Percentiles rank a stretch among this genome's conserved stretches.
These are phyloP conservation scores for Epichloe typhina DNA, from an alignment of 2,329 filamentous ascomycete genomes.

Conservation along the genomic window DNA sequence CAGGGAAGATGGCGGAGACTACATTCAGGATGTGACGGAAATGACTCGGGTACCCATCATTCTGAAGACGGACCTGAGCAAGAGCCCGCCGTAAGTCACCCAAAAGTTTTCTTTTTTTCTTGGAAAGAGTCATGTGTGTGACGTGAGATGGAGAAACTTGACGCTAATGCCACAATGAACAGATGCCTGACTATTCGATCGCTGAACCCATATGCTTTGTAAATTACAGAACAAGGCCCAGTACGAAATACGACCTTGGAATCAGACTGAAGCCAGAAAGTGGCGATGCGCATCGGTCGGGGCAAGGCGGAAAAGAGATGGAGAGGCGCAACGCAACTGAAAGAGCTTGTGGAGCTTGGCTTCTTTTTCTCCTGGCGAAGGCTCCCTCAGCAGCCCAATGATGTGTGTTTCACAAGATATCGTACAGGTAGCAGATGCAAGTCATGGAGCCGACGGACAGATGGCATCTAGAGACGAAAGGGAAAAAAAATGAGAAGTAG, in stretches of 20 bases:
- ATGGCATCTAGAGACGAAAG: neutral
- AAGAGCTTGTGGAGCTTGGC: constrained; percentile 4
- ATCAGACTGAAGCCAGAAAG: constrained; percentile 5
- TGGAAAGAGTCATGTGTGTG: neutral
- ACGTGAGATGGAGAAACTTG: neutral
- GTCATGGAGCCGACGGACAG: constrained; percentile 2
- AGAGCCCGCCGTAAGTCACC: constrained; percentile 87
- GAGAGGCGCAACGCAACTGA: neutral
- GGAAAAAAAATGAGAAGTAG: constrained; percentile 2
- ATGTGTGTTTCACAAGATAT: constrained; percentile 11
- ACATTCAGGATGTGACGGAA: constrained; percentile 96
- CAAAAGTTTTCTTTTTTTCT: too few relatives aligned
- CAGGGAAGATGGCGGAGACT: constrained; percentile 83
- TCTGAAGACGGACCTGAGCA: constrained; percentile 91
- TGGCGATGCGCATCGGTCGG: neutral
- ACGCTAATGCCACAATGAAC: neutral
- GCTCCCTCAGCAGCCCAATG: constrained; percentile 2
- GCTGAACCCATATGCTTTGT: constrained; percentile 63
- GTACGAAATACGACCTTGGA: neutral
- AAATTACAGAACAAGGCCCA: constrained; percentile 9
- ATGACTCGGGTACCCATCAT: constrained; percentile 98
- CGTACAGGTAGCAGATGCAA: constrained; percentile 6
- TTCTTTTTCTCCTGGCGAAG: neutral
- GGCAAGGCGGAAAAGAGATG: neutral
- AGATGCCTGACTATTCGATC: constrained; percentile 77